Percentiles rank a stretch among this genome's conserved stretches.
Conservation (phyloP, 1,284 basidiomycete genomes). For the Cutaneotrichosporon sp. region DNA sequence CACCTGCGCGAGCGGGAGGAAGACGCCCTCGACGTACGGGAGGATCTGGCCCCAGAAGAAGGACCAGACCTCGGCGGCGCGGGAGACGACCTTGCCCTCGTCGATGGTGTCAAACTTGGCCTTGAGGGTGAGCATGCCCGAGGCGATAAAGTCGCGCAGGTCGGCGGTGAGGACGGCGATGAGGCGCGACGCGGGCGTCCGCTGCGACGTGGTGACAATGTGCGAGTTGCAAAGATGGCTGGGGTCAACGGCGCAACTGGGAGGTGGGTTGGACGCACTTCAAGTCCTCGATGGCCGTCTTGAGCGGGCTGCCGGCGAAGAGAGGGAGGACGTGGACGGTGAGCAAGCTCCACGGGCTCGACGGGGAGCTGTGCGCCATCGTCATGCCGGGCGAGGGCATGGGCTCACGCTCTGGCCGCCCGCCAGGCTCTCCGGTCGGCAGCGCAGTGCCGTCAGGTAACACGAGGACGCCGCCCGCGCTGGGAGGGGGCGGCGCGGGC, state of each 20-base stretch:
- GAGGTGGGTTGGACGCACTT: constrained; percentile 57
- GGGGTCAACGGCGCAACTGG: constrained; percentile 9
- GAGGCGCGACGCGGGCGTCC: constrained; percentile 49
- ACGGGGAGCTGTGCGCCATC: constrained; percentile 44
- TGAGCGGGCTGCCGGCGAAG: constrained; percentile 88
- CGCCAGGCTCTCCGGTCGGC: constrained; percentile 15
- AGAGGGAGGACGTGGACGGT: constrained; percentile 85
- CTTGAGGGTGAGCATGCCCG: constrained; percentile 89
- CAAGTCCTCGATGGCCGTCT: constrained; percentile 86
- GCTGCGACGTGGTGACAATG: constrained; percentile 44
- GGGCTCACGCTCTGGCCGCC: constrained; percentile 8
- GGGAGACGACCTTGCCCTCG: constrained; percentile 64
- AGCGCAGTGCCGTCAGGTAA: constrained; percentile 47
- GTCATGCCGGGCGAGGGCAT: constrained; percentile 27
- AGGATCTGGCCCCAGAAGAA: constrained; percentile 94
- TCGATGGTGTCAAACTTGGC: constrained; percentile 71
- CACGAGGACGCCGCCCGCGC: constrained; percentile 32
- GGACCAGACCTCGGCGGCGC: constrained; percentile 84
- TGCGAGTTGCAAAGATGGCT: constrained; percentile 46
- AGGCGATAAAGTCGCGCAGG: constrained; percentile 75
- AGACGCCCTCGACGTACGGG: constrained; percentile 60
- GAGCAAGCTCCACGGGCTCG: constrained; percentile 70
- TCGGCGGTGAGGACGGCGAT: constrained; percentile 68
- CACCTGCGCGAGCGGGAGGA: constrained; percentile 55
- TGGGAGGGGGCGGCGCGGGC: constrained; percentile 17